Evolutionary conservation across 768 basidiomycete species (phyloP), one percentile per base, ranked within the genome.

Genomic region (Suillus plorans): DNA sequence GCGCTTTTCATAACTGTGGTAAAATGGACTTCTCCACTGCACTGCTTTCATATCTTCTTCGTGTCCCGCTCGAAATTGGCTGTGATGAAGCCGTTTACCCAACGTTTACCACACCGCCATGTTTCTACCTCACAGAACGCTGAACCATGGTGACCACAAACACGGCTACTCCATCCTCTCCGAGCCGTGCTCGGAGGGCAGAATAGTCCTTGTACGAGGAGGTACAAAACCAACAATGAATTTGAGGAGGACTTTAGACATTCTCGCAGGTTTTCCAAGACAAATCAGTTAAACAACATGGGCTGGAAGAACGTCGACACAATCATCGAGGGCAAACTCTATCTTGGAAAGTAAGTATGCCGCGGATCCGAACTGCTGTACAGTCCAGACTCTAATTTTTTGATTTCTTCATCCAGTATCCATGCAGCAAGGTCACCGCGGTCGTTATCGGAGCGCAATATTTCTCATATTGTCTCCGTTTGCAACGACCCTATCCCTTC

Each of bases 391-490:
- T 25, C 53, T 34, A 42, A 57, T 44, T 20, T 67, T 37, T 59
- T 66, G 25, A 13, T 64, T 50, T 36, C 66, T 50, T 67, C 63
- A 63, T 71, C 41, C 71, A 92, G 91, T 72, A 81, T 91, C 70
- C 80, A 83, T 69, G 88, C 90, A 60, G 90, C 91, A 37, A 83
- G 83, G 68, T 90, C 90, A 42, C 84, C 89, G 31, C 85, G 89
- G 72, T 85, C 87, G 62, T 80, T 92, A 75, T 82, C 85, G 59
- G 90, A 92, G 74, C 86, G 87, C 69, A 85, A 85, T 65, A 89
- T 94, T 66, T 91, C 90, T 6, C 92, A 94, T 76, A 86, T 93
- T 60, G 74, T 94, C 20, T 92, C 91, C 55, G 90, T 92, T 62
- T 92, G 92, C 71, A 74, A 78, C 42, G 92, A 94, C 62, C 80